Percentiles rank a stretch among this genome's conserved stretches.
phyloP scores from a whole-genome alignment of 2,329 filamentous ascomycete genomes.

The Claviceps spartinae region DNA sequence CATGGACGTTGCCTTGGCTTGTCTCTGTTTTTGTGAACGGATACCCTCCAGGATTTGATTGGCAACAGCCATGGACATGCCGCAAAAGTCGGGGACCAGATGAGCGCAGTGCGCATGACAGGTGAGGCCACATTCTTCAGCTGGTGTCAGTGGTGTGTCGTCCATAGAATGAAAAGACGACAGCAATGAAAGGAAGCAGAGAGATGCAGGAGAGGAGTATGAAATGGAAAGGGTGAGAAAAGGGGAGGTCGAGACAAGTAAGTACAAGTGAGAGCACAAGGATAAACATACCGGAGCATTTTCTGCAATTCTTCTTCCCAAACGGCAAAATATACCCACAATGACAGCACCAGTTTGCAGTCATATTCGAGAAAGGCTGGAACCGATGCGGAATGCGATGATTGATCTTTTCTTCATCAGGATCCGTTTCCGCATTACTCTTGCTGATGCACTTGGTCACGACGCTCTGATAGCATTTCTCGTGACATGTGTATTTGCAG shows the following conservation, averaged over 20 bases:
- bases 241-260: not conserved
- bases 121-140: conserved; percentile 73
- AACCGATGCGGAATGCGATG: conserved; percentile 97
- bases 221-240: not conserved
- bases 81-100: conserved; percentile 94
- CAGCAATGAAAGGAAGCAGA: not conserved
- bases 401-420: conserved; percentile 99
- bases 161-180: not conserved
- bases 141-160: conserved; percentile 2
- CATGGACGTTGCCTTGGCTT: conserved; percentile 45
- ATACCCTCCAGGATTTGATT: conserved; percentile 88
- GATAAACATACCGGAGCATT: conserved; percentile 60
- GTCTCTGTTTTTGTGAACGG: conserved; percentile 57
- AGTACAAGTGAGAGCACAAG: not conserved
- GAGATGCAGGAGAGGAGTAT: not conserved
- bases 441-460: conserved; percentile 99
- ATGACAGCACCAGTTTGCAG: conserved; percentile 98
- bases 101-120: conserved; percentile 87
- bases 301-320: conserved; percentile 87
- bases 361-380: conserved; percentile 91
- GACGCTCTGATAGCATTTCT: conserved; percentile 90
- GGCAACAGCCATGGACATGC: conserved; percentile 96
- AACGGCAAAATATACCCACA: conserved; percentile 93
- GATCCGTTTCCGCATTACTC: conserved; percentile 94
- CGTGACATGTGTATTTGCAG: conserved; percentile 99